phyloP scores from a whole-genome alignment of 768 basidiomycete species.

The Pisolithus microcarpus region DNA sequence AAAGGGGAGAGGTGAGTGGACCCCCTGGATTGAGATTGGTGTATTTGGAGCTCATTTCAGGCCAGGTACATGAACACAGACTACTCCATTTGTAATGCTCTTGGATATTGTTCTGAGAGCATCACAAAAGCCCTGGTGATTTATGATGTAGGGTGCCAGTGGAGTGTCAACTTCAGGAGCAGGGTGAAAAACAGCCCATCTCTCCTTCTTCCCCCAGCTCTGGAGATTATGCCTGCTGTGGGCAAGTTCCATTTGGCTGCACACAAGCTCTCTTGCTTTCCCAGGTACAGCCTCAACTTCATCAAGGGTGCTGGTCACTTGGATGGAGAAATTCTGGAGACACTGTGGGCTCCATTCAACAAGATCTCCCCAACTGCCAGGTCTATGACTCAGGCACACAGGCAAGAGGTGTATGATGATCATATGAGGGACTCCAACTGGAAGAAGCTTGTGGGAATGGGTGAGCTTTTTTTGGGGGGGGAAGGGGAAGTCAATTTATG shows the following conservation, averaged over 20 bases:
- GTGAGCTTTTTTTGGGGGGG: constrained; percentile 3
- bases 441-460: constrained; percentile 23
- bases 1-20: no score
- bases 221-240: constrained; percentile 12
- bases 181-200: background rate
- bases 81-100: no score
- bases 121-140: no score
- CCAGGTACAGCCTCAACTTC: constrained; percentile 19
- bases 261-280: constrained; percentile 15
- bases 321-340: constrained; percentile 30
- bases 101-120: no score
- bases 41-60: no score
- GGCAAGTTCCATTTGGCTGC: constrained; percentile 11
- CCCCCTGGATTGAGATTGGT: no score
- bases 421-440: constrained; percentile 29
- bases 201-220: background rate
- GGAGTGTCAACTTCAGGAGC: constrained; percentile 10
- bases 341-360: constrained; percentile 26
- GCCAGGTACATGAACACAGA: no score
- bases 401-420: constrained; percentile 15
- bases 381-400: constrained; percentile 8
- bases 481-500: background rate
- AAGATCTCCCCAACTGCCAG: constrained; percentile 16
- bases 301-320: constrained; percentile 23
- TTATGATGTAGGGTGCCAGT: no score